Evolutionary conservation across 2,329 filamentous ascomycete genomes (phyloP).

Genomic region (Microdochium paspali): DNA sequence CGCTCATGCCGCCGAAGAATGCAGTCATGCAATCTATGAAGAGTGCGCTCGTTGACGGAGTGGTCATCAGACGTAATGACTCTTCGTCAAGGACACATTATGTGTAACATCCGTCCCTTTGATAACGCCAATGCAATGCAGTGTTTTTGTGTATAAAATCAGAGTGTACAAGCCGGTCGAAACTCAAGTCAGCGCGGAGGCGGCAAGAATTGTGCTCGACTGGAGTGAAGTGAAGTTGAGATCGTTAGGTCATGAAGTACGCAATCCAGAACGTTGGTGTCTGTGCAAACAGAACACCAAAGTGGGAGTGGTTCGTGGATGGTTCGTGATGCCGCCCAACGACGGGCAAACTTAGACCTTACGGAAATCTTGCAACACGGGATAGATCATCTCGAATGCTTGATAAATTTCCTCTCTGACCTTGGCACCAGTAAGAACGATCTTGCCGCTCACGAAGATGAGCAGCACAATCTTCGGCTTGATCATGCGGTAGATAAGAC

Average conservation of each 20-base stretch:
- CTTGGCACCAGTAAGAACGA: constrained; percentile 94
- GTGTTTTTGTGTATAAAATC: constrained; percentile 12
- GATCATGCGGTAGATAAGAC: constrained; percentile 99
- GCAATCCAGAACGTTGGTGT: too few relatives aligned
- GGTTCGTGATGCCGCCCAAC: not conserved
- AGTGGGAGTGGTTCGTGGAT: too few relatives aligned
- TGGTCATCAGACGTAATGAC: constrained; percentile 17
- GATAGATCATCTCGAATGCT: constrained; percentile 95
- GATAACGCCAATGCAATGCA: constrained; percentile 53
- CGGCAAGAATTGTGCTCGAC: too few relatives aligned
- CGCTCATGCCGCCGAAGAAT: constrained; percentile 28
- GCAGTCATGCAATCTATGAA: constrained; percentile 21
- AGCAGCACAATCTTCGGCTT: constrained; percentile 98
- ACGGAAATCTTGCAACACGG: constrained; percentile 72
- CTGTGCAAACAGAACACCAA: too few relatives aligned
- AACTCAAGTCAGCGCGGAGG: not conserved
- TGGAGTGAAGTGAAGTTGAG: constrained; percentile 2
- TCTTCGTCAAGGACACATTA: constrained; percentile 10
- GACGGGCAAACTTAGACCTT: constrained; percentile 34
- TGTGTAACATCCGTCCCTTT: constrained; percentile 16
- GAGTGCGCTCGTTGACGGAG: constrained; percentile 14
- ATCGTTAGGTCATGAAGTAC: constrained; percentile 19
- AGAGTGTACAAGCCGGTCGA: constrained; percentile 17
- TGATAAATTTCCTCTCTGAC: constrained; percentile 97
- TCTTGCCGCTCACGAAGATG: constrained; percentile 98